Conservation (phyloP, 345 rosid species). For the Citrus hindsii region DNA sequence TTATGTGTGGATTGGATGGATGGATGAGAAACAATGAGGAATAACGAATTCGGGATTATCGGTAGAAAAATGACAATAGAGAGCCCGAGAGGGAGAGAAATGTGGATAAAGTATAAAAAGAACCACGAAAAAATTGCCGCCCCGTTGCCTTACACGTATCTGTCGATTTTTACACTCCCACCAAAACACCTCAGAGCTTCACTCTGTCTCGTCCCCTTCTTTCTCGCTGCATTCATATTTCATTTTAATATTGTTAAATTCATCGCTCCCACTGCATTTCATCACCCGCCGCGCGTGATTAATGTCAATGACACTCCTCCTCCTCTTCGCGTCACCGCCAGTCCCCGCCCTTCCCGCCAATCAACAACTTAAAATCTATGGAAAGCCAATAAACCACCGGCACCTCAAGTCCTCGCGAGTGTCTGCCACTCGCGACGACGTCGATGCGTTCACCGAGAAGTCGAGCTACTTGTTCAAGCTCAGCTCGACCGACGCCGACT, state of each 20-base stretch:
- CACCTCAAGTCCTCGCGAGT: slow-evolving; percentile 23
- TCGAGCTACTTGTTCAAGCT: slow-evolving; percentile 82
- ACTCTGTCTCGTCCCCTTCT: neutral
- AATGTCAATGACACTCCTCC: slow-evolving; percentile 14
- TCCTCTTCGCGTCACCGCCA: slow-evolving; percentile 25
- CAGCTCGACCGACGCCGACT: slow-evolving; percentile 57
- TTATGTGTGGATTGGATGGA: no score
- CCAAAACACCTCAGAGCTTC: neutral
- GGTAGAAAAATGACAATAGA: no score
- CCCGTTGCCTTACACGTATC: slow-evolving; percentile 11
- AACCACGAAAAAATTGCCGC: slow-evolving; percentile 4
- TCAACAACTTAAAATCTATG: slow-evolving; percentile 4
- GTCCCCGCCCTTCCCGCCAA: slow-evolving; percentile 42
- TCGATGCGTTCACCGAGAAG: slow-evolving; percentile 72
- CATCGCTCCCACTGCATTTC: neutral
- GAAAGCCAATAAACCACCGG: neutral
- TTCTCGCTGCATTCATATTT: neutral
- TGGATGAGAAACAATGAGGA: no score
- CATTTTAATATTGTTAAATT: neutral
- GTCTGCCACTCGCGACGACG: slow-evolving; percentile 39
- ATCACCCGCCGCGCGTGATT: neutral
- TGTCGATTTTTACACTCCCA: neutral
- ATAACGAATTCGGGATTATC: no score
- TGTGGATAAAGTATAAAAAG: slow-evolving; percentile 12
- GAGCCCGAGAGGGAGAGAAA: neutral